Evolutionary conservation across 1,284 basidiomycete genomes (phyloP), one percentile per base, ranked within the genome.

Genomic region (Neonothopanus nambi): DNA sequence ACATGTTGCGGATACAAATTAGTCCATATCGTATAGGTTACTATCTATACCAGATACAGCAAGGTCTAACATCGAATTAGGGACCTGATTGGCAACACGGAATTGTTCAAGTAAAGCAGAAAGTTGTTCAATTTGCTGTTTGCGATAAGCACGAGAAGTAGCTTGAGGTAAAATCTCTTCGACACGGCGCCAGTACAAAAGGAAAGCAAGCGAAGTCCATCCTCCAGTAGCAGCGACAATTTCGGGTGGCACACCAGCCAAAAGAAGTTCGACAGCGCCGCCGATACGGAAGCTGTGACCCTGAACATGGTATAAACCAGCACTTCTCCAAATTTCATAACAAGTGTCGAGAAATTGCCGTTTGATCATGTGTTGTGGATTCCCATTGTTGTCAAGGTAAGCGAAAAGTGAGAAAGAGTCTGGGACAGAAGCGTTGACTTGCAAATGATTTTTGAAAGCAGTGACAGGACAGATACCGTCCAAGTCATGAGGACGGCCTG

Each of bases 281-380:
- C 73, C 69, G 40, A 73, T 74, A 9, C 65, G 63, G 46, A 74
- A 74, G 37, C 63, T 60, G 46, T 75, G 72, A 2, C 71, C 70
- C 0, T 60, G 49, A 3, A 68, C 50, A 1, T 49, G 21, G 7
- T 57, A 46, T 7, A 68, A 45, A 0, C 59, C 62, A 1, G 60
- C 59, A 0, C 18, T 30, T 1, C 8, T 13, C 67, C 67, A 70
- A 1, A 70, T 57, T 6, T 44, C 44, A 28, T 65, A 65, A 33
- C 63, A 65, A 1, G 51, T 47, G 0, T 18, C 17, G 5, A 70
- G 47, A 52, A 68, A 69, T 39, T 51, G 42, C 8, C 23, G n/a
- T 7, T 57, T 58, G 1, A 55, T 52, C 56, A 63, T 49, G 18
- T 58, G 57, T 1, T 47, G 30, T 55, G 57, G 62, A 1, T 48